Evolutionary conservation across 306 rosid species (phyloP).

Genomic region (Canavalia ensiformis): DNA sequence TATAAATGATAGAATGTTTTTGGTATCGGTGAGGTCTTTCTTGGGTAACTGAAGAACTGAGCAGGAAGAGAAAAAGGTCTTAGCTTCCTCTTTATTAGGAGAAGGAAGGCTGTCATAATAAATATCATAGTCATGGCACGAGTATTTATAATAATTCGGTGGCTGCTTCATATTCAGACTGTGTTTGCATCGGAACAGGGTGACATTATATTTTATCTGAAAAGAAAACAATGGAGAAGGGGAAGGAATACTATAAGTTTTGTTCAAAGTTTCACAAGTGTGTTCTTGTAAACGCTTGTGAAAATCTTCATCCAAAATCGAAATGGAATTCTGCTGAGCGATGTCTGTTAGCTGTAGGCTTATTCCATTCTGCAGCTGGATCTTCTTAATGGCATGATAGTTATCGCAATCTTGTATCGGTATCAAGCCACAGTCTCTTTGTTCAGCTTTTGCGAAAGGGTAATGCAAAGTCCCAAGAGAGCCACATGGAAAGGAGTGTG

Average conservation of each 20-base stretch:
- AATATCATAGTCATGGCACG: conserved; percentile 9
- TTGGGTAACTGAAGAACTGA: conserved; percentile 10
- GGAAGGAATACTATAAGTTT: conserved; percentile 2
- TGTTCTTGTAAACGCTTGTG: not conserved
- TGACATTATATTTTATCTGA: not conserved
- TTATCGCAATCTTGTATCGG: conserved; percentile 22
- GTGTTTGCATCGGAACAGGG: conserved; percentile 53
- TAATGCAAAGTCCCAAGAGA: conserved; percentile 3
- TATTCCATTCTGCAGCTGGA: conserved; percentile 44
- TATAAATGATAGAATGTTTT: conserved; percentile 25
- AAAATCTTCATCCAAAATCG: conserved; percentile 23
- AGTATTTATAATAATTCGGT: not conserved
- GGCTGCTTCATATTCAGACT: not conserved
- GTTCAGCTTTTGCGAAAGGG: conserved; percentile 53
- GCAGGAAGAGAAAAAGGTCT: not conserved
- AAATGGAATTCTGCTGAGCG: not conserved
- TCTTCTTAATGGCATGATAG: not conserved
- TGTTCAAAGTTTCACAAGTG: conserved; percentile 26
- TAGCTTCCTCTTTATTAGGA: not conserved
- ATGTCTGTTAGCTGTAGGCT: not conserved
- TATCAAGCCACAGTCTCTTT: conserved; percentile 47
- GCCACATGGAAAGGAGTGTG: conserved; percentile 44
- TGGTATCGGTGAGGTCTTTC: conserved; percentile 3
- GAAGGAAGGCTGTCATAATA: conserved; percentile 19
- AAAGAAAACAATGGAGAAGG: conserved; percentile 31